These are phyloP conservation scores for Lactarius pseudohatsudake DNA, from an alignment of 768 basidiomycete genomes.

Conservation along the genomic window DNA sequence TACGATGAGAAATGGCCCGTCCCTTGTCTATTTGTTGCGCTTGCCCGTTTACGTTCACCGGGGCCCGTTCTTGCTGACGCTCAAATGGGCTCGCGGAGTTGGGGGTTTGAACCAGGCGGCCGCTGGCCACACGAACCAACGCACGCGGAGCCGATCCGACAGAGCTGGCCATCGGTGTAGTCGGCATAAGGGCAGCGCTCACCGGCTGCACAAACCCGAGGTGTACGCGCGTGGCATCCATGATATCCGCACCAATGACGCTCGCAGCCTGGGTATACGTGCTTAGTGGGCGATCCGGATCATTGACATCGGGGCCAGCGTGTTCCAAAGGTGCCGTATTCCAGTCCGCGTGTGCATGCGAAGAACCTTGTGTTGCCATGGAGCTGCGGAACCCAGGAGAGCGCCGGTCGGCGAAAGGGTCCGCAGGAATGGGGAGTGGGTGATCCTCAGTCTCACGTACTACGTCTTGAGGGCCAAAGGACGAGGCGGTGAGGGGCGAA, in stretches of 20 bases:
- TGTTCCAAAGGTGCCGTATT: slow-evolving; percentile 10
- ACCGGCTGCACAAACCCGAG: slow-evolving; percentile 47
- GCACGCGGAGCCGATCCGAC: slow-evolving; percentile 40
- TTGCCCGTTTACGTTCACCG: slow-evolving; percentile 60
- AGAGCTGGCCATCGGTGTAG: slow-evolving; percentile 22
- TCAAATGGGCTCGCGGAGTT: slow-evolving; percentile 42
- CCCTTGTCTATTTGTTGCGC: slow-evolving; percentile 39
- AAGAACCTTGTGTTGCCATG: slow-evolving; percentile 28
- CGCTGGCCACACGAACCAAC: slow-evolving; percentile 61
- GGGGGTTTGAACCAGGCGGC: slow-evolving; percentile 54
- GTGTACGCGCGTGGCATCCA: slow-evolving; percentile 67
- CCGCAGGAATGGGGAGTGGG: slow-evolving; percentile 31
- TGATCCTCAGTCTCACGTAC: slow-evolving; percentile 46
- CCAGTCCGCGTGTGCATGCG: slow-evolving; percentile 35
- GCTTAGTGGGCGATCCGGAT: slow-evolving; percentile 54
- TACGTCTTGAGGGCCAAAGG: slow-evolving; percentile 70
- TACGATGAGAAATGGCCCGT: slow-evolving; percentile 41
- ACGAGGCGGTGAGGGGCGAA: slow-evolving; percentile 68
- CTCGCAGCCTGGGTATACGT: slow-evolving; percentile 54
- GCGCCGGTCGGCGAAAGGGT: slow-evolving; percentile 70
- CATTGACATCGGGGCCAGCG: slow-evolving; percentile 34
- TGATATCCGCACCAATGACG: slow-evolving; percentile 50
- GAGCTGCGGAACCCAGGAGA: slow-evolving; percentile 38
- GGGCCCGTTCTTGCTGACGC: slow-evolving; percentile 66
- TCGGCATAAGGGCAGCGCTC: slow-evolving; percentile 31